Percentiles rank a stretch among this genome's conserved stretches.
These are phyloP conservation scores for Periconia macrospinosa DNA, from an alignment of 2,329 filamentous ascomycete genomes.

Conservation along the genomic window DNA sequence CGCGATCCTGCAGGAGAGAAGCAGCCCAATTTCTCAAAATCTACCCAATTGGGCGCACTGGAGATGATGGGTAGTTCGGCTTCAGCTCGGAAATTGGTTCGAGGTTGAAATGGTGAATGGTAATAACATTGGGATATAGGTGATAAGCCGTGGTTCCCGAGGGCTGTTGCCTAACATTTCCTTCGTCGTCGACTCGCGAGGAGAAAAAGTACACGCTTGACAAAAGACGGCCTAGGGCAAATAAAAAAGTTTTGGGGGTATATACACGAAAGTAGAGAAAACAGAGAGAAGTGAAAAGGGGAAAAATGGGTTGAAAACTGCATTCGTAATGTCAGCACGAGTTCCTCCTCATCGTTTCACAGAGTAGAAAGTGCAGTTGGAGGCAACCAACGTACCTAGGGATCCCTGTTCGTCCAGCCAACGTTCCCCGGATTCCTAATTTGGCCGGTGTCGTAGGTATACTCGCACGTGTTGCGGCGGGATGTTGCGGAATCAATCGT, in stretches of 20 bases:
- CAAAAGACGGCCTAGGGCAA: neutral
- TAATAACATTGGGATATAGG: no score
- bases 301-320: neutral
- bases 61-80: no score
- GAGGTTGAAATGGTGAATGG: no score
- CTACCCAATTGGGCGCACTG: neutral
- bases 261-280: neutral
- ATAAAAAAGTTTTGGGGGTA: neutral
- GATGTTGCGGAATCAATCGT: constrained; percentile 20
- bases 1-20: neutral
- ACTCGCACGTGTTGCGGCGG: constrained; percentile 5
- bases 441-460: constrained; percentile 2
- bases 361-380: no score
- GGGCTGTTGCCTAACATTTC: neutral
- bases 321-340: no score
- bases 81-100: no score
- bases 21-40: neutral
- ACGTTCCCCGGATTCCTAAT: constrained; percentile 10
- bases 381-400: constrained; percentile 10
- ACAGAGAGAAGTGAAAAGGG: neutral
- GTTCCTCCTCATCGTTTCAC: no score
- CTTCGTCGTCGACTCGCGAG: neutral
- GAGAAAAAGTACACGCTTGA: neutral
- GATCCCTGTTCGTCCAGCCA: constrained; percentile 16
- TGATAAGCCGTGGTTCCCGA: neutral